These are phyloP conservation scores for Takashimella tepidaria DNA, from an alignment of 1,284 basidiomycete genomes.

Conservation along the genomic window DNA sequence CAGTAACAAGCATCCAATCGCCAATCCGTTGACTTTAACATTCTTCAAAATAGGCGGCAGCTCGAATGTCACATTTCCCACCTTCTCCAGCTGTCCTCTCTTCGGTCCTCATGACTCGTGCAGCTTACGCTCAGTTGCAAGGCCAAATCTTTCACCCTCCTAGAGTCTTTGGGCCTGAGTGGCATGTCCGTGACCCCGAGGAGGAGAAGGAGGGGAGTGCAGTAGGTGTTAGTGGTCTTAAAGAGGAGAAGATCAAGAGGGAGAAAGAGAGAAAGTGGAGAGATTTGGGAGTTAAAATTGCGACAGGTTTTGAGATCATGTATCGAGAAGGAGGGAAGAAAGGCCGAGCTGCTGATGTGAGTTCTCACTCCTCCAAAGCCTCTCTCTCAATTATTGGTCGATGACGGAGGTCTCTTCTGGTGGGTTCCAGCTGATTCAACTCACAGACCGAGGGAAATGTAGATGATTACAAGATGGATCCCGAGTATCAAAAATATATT, in stretches of 20 bases:
- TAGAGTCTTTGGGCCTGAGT: constrained; percentile 67
- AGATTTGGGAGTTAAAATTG: constrained; percentile 85
- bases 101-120: constrained; percentile 70
- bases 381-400: too few relatives aligned
- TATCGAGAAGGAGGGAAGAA: constrained; percentile 69
- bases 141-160: constrained; percentile 91
- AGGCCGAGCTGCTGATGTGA: constrained; percentile 51
- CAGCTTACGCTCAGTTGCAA: constrained; percentile 84
- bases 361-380: background rate
- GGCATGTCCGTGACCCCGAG: constrained; percentile 50
- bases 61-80: constrained; percentile 81
- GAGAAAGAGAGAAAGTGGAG: constrained; percentile 62
- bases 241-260: constrained; percentile 11
- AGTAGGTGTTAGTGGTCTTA: background rate
- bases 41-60: constrained; percentile 58
- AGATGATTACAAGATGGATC: constrained; percentile 10
- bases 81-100: constrained; percentile 61
- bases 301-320: constrained; percentile 91
- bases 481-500: constrained; percentile 54
- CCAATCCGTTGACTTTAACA: background rate
- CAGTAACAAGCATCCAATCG: too few relatives aligned
- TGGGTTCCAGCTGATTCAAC: too few relatives aligned
- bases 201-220: constrained; percentile 42
- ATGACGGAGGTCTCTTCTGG: too few relatives aligned
- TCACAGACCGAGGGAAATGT: constrained; percentile 4